Evolutionary conservation across 1,139 yeast genomes (phyloP), one percentile per base, ranked within the genome.

Genomic region (Hemisphaericaspora xylofermentans): DNA sequence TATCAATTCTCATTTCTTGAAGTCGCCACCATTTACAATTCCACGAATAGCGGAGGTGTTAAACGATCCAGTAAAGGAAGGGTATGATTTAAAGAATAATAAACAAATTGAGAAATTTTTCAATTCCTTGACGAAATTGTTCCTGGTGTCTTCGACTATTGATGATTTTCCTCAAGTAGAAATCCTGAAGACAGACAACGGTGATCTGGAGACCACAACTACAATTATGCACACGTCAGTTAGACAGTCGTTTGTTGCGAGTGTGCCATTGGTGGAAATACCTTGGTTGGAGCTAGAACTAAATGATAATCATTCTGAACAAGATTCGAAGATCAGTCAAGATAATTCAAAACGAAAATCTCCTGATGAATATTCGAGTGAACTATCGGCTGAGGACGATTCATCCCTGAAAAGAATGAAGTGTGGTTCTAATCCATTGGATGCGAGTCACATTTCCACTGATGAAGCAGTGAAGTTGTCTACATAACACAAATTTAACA

Each of bases 11-110:
- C 18, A 53, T 29, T 78, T 75, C 48, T 17, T 43, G 1, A 46
- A 50, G 1, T 44, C 55, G 1, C 83, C 87, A 1, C 88, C 88
- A 0, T 82, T 80, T 56, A 82, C 87, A 0, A 53, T 80, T 2
- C 66, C 71, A 36, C 58, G 88, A 40, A 49, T 82, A 7, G 74
- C 81, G 0, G 88, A 83, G 54, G 56, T 83, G 15, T 46, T 81
- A 1, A 39, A 58, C 1, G 56, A 63, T 12, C 83, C 84, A 0
- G 47, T 46, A 14, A 40, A 39, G 2, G 57, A 62, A 41, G 64
- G 66, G 17, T 69, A 68, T 49, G 63, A 63, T 33, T 47, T 71
- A 3, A 51, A 48, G 1, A 51, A 56, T 17, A 59, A 54, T 25
- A 61, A 59, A 1, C 63, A 62, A 8, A 41, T 63, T 1, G 43